phyloP scores from a whole-genome alignment of 2,329 filamentous ascomycete species.

The Fusarium sp. region DNA sequence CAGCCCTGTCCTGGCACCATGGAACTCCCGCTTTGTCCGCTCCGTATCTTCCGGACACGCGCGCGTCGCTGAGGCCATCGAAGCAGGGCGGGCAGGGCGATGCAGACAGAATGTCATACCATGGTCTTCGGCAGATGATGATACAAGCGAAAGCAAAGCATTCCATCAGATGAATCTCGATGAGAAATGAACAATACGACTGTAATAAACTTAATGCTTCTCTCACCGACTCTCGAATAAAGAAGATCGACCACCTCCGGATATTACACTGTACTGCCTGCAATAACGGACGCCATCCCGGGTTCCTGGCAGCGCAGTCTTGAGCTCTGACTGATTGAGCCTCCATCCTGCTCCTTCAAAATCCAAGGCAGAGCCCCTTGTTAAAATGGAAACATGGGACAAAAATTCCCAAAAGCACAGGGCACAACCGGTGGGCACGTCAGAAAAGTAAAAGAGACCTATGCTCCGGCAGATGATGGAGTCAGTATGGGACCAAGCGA shows the following conservation, averaged over 20 bases:
- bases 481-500: conserved; percentile 7
- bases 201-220: background rate
- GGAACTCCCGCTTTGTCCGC: conserved; percentile 25
- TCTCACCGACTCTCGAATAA: conserved; percentile 27
- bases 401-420: conserved; percentile 10
- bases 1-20: conserved; percentile 11
- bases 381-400: background rate
- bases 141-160: background rate
- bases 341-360: conserved; percentile 2
- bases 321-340: conserved; percentile 12
- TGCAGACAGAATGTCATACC: background rate
- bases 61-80: background rate
- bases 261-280: background rate
- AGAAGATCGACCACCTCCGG: background rate
- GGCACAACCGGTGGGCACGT: background rate
- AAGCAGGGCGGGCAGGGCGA: background rate
- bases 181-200: background rate
- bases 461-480: conserved; percentile 22
- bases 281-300: conserved; percentile 10
- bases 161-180: background rate
- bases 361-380: conserved; percentile 42
- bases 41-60: conserved; percentile 32
- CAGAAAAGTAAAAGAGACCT: background rate
- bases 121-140: background rate
- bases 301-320: conserved; percentile 24